phyloP scores from a whole-genome alignment of 2,329 filamentous ascomycete genomes.

The Sphaerulina musiva region DNA sequence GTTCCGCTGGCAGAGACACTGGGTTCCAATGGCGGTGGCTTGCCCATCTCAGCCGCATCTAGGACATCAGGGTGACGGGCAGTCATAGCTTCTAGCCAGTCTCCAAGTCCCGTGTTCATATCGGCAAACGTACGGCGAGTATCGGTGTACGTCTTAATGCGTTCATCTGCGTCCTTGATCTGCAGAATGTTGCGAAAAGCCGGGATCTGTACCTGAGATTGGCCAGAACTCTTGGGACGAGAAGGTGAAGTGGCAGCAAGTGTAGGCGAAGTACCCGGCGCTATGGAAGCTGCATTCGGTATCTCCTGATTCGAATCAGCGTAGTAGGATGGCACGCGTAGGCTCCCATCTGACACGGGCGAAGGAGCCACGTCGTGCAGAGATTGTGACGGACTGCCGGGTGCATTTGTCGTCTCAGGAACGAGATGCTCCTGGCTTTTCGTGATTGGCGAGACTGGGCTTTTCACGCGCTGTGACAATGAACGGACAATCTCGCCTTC shows the following conservation, averaged over 20 bases:
- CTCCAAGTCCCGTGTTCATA: conserved; percentile 66
- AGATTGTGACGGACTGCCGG: conserved; percentile 13
- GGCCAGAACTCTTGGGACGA: conserved; percentile 7
- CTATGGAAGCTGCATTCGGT: conserved; percentile 6
- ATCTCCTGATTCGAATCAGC: conserved; percentile 11
- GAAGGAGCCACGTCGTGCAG: conserved; percentile 20
- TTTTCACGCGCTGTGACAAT: conserved; percentile 14
- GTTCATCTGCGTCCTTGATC: conserved; percentile 58
- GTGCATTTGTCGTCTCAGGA: conserved; percentile 14
- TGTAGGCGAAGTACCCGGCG: conserved; percentile 4
- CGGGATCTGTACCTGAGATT: conserved; percentile 39
- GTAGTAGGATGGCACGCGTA: conserved; percentile 18
- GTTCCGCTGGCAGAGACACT: conserved; percentile 7
- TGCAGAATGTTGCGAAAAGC: conserved; percentile 72
- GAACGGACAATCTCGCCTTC: conserved; percentile 14
- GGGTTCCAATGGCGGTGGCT: conserved; percentile 18
- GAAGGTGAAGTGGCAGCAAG: conserved; percentile 8
- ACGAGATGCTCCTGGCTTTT: conserved; percentile 20
- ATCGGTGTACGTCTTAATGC: conserved; percentile 67
- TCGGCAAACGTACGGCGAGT: conserved; percentile 63
- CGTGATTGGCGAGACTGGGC: conserved; percentile 19
- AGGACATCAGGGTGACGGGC: conserved; percentile 48
- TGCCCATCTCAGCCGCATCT: conserved; percentile 26
- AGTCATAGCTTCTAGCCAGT: conserved; percentile 50
- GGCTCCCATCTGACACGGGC: conserved; percentile 20